Evolutionary conservation across 1,139 yeast genomes (phyloP).

Genomic region (Kurtzmaniella quercitrusa): DNA sequence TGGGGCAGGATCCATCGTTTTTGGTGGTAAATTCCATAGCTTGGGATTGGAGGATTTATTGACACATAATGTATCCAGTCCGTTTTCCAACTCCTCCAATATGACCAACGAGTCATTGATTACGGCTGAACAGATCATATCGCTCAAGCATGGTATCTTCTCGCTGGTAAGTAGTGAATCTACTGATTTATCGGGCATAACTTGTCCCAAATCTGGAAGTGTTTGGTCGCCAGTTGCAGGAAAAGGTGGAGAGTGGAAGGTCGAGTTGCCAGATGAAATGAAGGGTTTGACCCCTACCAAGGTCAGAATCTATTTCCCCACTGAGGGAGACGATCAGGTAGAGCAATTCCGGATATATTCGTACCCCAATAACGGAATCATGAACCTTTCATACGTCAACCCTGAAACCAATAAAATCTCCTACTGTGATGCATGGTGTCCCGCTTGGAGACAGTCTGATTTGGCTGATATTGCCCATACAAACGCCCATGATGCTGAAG

Average conservation of each 20-base stretch:
- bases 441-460: constrained; percentile 40
- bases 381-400: constrained; percentile 85
- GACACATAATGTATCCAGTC: constrained; percentile 23
- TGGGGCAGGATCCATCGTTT: constrained; percentile 48
- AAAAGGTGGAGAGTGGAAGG: constrained; percentile 66
- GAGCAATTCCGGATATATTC: constrained; percentile 70
- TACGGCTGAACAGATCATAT: constrained; percentile 62
- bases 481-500: constrained; percentile 17
- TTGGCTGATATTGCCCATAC: constrained; percentile 21
- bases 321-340: constrained; percentile 48
- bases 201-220: constrained; percentile 54
- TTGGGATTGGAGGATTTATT: constrained; percentile 53
- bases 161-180: constrained; percentile 48
- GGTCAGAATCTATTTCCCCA: constrained; percentile 65
- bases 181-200: constrained; percentile 31
- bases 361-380: constrained; percentile 79
- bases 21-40: constrained; percentile 72
- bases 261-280: constrained; percentile 52
- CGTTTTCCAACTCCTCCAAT: constrained; percentile 22
- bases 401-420: constrained; percentile 54
- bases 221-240: constrained; percentile 58
- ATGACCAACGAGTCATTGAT: constrained; percentile 33
- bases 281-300: constrained; percentile 63
- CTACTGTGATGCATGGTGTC: constrained; percentile 87
- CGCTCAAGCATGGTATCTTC: constrained; percentile 60